Evolutionary conservation across 805 yeast species (phyloP).

Genomic region (Torulaspora quercuum): DNA sequence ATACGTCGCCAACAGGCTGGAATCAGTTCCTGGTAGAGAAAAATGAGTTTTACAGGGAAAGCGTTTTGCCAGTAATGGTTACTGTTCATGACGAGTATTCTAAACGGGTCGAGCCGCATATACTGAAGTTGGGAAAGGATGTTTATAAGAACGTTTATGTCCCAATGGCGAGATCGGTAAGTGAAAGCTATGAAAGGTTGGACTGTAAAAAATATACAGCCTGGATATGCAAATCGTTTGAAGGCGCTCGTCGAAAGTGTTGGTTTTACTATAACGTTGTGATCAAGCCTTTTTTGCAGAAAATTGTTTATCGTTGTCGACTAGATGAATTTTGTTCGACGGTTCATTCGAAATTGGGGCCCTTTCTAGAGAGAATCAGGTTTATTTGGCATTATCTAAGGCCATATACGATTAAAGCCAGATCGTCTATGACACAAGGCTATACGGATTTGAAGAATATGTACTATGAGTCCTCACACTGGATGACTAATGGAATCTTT

Average conservation of each 20-base stretch:
- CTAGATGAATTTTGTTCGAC: conserved; percentile 11
- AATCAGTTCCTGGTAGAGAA: conserved; percentile 13
- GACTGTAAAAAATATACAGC: conserved; percentile 4
- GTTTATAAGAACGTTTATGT: conserved; percentile 7
- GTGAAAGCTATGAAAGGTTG: conserved; percentile 7
- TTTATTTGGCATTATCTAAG: conserved; percentile 14
- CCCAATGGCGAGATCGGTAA: conserved; percentile 6
- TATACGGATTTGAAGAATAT: conserved; percentile 6
- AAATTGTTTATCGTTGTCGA: conserved; percentile 7
- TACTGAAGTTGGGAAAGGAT: conserved; percentile 11
- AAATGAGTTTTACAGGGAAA: conserved; percentile 17
- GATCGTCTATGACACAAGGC: conserved; percentile 6
- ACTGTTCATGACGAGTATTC: conserved; percentile 9
- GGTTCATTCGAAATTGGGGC: conserved; percentile 12
- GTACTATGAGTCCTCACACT: conserved; percentile 10
- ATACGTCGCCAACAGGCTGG: conserved; percentile 23
- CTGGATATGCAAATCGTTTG: conserved; percentile 6
- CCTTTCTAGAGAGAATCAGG: conserved; percentile 15
- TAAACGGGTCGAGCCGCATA: conserved; percentile 9
- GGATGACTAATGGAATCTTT: conserved; percentile 12
- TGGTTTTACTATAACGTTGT: conserved; percentile 15
- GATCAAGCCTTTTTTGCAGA: conserved; percentile 12
- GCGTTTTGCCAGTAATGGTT: conserved; percentile 17
- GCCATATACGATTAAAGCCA: conserved; percentile 12
- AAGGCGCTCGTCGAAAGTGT: conserved; percentile 5